Conservation (phyloP, 495 filamentous ascomycete species). For the Choiromyces venosus region DNA sequence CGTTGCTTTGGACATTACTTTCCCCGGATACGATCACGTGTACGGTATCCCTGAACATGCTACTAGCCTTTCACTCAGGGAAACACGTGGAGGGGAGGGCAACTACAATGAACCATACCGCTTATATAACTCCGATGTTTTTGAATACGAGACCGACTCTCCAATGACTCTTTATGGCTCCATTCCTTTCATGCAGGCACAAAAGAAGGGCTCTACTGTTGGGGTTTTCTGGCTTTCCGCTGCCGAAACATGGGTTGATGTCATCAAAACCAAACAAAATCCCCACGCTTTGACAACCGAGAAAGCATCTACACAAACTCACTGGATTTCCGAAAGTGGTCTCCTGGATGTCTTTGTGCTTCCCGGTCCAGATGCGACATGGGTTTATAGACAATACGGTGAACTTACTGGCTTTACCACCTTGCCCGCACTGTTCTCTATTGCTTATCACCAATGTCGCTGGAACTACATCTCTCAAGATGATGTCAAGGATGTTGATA, state of each 20-base stretch:
- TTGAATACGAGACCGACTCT: slow-evolving; percentile 93
- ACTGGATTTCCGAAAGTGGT: slow-evolving; percentile 94
- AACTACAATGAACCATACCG: slow-evolving; percentile 90
- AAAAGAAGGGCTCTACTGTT: slow-evolving; percentile 85
- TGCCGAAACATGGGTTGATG: slow-evolving; percentile 95
- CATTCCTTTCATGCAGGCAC: slow-evolving; percentile 96
- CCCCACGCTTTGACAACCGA: slow-evolving; percentile 67
- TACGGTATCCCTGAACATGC: slow-evolving; percentile 94
- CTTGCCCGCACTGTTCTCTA: slow-evolving; percentile 82
- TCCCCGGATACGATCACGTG: slow-evolving; percentile 85
- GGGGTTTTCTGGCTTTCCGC: slow-evolving; percentile 99
- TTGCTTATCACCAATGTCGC: slow-evolving; percentile 93
- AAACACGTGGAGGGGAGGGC: slow-evolving; percentile 80
- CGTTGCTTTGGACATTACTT: slow-evolving; percentile 82
- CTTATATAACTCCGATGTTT: slow-evolving; percentile 92
- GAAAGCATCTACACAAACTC: slow-evolving; percentile 74
- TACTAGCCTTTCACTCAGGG: slow-evolving; percentile 75
- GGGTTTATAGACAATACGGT: slow-evolving; percentile 71
- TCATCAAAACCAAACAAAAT: slow-evolving; percentile 78
- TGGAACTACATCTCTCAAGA: slow-evolving; percentile 99
- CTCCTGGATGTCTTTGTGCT: slow-evolving; percentile 90
- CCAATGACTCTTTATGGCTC: slow-evolving; percentile 97
- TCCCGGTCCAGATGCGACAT: slow-evolving; percentile 75
- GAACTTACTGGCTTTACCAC: slow-evolving; percentile 92
- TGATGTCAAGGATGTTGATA: slow-evolving; percentile 91